Base-by-base conservation (phyloP, 176 grass and related monocot genomes). In the Oryza meridionalis region DNA sequence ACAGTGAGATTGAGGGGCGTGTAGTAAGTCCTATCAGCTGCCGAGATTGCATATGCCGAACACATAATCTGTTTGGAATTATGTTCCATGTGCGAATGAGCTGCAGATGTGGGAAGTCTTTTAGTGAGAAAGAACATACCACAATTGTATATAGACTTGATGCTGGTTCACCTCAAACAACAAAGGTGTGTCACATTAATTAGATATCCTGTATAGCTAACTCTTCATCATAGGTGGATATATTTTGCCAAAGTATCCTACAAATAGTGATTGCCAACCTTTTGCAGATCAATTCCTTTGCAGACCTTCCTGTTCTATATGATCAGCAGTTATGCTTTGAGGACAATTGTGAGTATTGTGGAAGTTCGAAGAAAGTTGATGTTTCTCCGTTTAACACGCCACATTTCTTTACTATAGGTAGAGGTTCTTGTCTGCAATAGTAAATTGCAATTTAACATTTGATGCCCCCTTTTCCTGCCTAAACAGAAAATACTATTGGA, bases 251-350 rank as follows among this genome's bases (percentile, higher is more conserved):
- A 1, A 45, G n/a, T 70, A 55, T 72, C 55, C 49, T 29, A 82
- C 37, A 72, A 61, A 38, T 73, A 65, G 51, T 35, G 32, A 45
- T 16, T 72, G 7, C 73, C 63, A 21, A 81, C 32, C 25, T 77
- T 74, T 7, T 62, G 47, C 70, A 82, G 70, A 82, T 82, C 81
- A 82, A 82, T 4, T 82, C 81, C 37, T 82, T 82, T 43, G 70
- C 26, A 35, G 55, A 73, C 17, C 55, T 82, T 47, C 81, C 17
- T 0, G 50, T 71, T 71, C 35, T 44, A 82, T 29, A 43, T 40
- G 81, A 74, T 74, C 55, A 83, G 21, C 70, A 65, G 55, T 74
- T 65, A 31, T 64, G 6, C 4, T 29, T 33, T 25, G 58, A 49
- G 24, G 45, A 65, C 26, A 74, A 65, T 7, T 73, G 81, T 1